These are phyloP conservation scores for Lasiosphaeris hirsuta DNA, from an alignment of 495 filamentous ascomycete species.

Conservation along the genomic window DNA sequence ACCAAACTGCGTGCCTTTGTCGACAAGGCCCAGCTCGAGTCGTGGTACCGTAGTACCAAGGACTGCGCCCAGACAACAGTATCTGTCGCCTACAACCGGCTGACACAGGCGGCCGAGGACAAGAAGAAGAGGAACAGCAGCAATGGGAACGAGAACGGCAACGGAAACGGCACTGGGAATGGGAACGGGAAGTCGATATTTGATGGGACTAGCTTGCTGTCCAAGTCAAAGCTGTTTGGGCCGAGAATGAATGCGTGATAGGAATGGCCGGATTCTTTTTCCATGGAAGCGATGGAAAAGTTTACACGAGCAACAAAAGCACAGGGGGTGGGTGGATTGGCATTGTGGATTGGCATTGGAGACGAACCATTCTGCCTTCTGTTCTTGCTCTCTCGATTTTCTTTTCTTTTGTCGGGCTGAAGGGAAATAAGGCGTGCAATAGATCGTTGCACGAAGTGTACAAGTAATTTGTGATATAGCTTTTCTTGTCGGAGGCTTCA, in stretches of 20 bases:
- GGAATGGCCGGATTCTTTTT: not conserved
- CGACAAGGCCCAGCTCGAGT: constrained; percentile 56
- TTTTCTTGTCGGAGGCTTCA: not conserved
- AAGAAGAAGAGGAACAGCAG: not conserved
- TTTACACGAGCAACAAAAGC: no score
- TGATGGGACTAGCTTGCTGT: no score
- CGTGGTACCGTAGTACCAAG: constrained; percentile 45
- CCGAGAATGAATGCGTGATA: no score
- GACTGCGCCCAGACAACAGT: constrained; percentile 33
- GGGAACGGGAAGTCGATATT: not conserved
- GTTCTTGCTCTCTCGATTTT: not conserved
- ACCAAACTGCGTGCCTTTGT: constrained; percentile 48
- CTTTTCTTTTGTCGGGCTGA: not conserved
- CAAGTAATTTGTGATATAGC: not conserved
- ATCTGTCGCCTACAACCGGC: constrained; percentile 6
- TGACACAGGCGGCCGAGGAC: constrained; percentile 9
- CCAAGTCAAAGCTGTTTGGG: no score
- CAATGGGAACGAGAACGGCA: not conserved
- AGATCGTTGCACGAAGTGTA: constrained; percentile 16
- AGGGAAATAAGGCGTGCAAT: not conserved
- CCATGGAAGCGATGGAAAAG: not conserved
- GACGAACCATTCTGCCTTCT: not conserved
- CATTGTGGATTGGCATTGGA: not conserved
- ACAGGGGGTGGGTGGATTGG: constrained; percentile 12
- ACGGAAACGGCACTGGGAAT: not conserved